Conservation (phyloP, 352 stramenopile species). For the Aphanomyces stellatus region DNA sequence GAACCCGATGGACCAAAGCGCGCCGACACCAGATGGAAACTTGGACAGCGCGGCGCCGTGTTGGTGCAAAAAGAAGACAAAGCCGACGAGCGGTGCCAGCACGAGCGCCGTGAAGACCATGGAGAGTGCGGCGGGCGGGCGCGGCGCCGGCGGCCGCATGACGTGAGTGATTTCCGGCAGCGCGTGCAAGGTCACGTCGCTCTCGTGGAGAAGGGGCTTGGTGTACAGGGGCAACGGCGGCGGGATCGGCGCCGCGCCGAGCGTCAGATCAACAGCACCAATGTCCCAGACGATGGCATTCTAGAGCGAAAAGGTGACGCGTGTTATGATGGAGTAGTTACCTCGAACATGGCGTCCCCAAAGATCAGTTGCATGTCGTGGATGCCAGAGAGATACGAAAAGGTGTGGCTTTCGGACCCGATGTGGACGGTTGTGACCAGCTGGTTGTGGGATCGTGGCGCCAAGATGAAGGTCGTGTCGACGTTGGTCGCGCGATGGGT, state of each 20-base stretch:
- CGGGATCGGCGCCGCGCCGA: slow-evolving; percentile 47
- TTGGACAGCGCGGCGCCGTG: slow-evolving; percentile 57
- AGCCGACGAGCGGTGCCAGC: slow-evolving; percentile 43
- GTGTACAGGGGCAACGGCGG: slow-evolving; percentile 75
- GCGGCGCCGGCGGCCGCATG: slow-evolving; percentile 67
- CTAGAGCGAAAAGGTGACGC: slow-evolving; percentile 4
- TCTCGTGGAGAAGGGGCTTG: slow-evolving; percentile 78
- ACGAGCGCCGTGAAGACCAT: slow-evolving; percentile 59
- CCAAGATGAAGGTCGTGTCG: slow-evolving; percentile 68
- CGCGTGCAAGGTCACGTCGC: slow-evolving; percentile 75
- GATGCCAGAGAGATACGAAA: slow-evolving; percentile 64
- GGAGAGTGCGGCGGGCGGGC: slow-evolving; percentile 55
- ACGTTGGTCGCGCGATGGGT: slow-evolving; percentile 42
- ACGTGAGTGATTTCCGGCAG: slow-evolving; percentile 83
- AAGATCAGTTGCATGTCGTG: slow-evolving; percentile 67
- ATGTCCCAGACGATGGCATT: slow-evolving; percentile 63
- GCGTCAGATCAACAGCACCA: slow-evolving; percentile 53
- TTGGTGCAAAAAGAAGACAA: slow-evolving; percentile 52
- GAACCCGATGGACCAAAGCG: slow-evolving; percentile 62
- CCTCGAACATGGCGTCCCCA: slow-evolving; percentile 64
- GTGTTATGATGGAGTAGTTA: not conserved
- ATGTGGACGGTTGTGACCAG: slow-evolving; percentile 50
- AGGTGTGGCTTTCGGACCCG: slow-evolving; percentile 63
- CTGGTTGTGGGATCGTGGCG: slow-evolving; percentile 25
- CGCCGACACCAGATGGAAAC: slow-evolving; percentile 34